Base-by-base conservation (phyloP, 768 basidiomycete species). In the Tylopilus sp. region DNA sequence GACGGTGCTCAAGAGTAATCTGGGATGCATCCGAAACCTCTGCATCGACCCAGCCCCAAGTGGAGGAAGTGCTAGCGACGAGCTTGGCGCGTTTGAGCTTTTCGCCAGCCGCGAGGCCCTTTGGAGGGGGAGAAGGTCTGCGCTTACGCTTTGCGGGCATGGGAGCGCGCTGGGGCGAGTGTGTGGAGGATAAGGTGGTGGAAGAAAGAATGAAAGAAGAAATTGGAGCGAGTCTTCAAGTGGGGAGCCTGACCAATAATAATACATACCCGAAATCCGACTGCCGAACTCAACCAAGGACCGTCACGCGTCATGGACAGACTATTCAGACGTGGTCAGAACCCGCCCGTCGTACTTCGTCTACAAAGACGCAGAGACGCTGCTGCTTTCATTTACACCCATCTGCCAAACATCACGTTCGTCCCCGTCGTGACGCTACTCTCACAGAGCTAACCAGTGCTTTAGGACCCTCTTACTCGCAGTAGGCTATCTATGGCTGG, bases 41-140 rank as follows among this genome's bases (percentile, higher is more conserved):
- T 40, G 83, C 78, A 44, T 79, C 83, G 45, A 91, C 85, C 91
- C 91, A 95, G 44, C 77, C 78, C 91, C 91, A 93, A n/a, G 79
- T 70, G 28, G 79, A 74, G 49, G 73, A 66, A 38, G 69, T 69
- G 38, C 70, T 69, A 23, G 72, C 70, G n/a, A 76, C 68, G 15
- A 82, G 73, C 48, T 75, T 76, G 51, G 74, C 71, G 45, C 82
- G 79, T 58, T 82, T 84, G 58, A 88, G 75, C 21, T 74, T 73
- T 70, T 87, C 80, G 20, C 84, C 86, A 25, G 84, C 73, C 42
- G 73, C 69, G 33, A 85, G 75, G 21, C 84, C 86, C 58, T 77
- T 78, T 13, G 69, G 56, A 22, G 69, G 40, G 5, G 76, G 68
- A 17, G 77, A 76, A 50, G 68, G 61, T 66, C 75, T 82, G 62